Base-by-base conservation (phyloP, 1,139 yeast species). In the Suhomyces coccinellae region DNA sequence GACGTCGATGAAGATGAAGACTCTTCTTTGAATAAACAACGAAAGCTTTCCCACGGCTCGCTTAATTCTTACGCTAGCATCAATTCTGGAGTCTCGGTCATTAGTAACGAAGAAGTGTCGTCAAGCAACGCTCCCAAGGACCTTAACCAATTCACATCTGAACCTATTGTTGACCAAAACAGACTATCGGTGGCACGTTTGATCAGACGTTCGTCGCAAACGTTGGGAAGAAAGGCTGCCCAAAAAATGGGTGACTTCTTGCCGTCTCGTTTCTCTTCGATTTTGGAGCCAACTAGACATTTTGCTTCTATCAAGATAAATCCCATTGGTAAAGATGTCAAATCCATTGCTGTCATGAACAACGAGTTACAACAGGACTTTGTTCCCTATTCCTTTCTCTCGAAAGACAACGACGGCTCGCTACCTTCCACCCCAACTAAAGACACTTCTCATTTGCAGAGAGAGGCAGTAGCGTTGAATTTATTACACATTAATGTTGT, bases 251-350 rank as follows among this genome's bases (percentile, higher is more conserved):
- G 97, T 0, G 89, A 88, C 27, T 87, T 85, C 53, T 72, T 91
- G 36, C 97, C 97, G 0, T 82, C 87, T 12, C 79, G 89, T 42
- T 86, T 91, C 45, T 82, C 95, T 1, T 89, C 96, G 2, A 85
- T 91, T 48, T 71, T 93, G 56, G 97, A 91, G 61, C 96, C 97
- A 8, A 85, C 89, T 14, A 76, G 99, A 46, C 97, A 91, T 60
- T 93, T 93, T 75, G 98, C 99, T 0, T 89, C 90, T 20, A 73
- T 93, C 55, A 91, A 90, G 62, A 81, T 93, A 20, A 95, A 93
- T 10, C 75, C 84, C 2, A 69, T 77, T 14, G 68, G 69, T n/a
- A 75, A 74, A 46, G 87, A 83, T 45, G 78, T 79, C n/a, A 79
- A 79, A 54, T 77, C 85, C 4, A 80, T 82, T 32, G 87, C 85